Base-by-base conservation (phyloP, 2,329 filamentous ascomycete genomes). In the Phyllosticta capitalensis region DNA sequence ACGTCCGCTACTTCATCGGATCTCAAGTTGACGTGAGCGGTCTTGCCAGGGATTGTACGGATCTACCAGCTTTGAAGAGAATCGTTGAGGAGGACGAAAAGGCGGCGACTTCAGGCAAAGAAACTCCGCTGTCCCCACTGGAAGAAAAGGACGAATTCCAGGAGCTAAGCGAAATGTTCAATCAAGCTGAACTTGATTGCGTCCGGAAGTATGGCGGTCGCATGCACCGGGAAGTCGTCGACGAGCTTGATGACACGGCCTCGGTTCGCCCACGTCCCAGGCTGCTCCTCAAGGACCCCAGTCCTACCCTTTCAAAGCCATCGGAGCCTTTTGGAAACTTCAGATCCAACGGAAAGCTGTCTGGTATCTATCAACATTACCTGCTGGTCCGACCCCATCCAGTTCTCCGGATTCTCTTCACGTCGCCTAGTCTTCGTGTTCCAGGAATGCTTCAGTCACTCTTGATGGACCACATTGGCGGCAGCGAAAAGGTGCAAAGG, bases 1-100 rank as follows among this genome's bases (percentile, higher is more conserved):
- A 78, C 0, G 78, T 88, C 1, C 80, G 86, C 26, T 90, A 90
- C 68, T 84, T 83, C 66, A 83, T 90, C 58, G 87, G 87, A 22
- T 86, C 86, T 0, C 86, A 90, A 67, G 82, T 90, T 26, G 87
- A 90, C 63, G 79, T 90, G 5, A 87, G 83, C 1, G 84, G 85
- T 3, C 76, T 90, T 0, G 83, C 84, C 19, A 87, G 85, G 66
- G 83, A 88, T 51, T 83, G 80, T 62, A 79, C 82, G 1, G 85
- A 86, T 20, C 79, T 90, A 50, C 83, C 86, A 9, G 84, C 83
- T 0, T 74, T 89, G 17, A 76, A 77, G 56, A 74, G 74, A 9
- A 74, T 86, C 26, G 71, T 81, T 2, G 65, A 66, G 21, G 65
- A 70, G 55, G 64, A 70, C 61, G 68, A 72, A 21, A 56, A 68